Evolutionary conservation across 768 basidiomycete genomes (phyloP), one percentile per base, ranked within the genome.

Genomic region (Saitozyma sp.): DNA sequence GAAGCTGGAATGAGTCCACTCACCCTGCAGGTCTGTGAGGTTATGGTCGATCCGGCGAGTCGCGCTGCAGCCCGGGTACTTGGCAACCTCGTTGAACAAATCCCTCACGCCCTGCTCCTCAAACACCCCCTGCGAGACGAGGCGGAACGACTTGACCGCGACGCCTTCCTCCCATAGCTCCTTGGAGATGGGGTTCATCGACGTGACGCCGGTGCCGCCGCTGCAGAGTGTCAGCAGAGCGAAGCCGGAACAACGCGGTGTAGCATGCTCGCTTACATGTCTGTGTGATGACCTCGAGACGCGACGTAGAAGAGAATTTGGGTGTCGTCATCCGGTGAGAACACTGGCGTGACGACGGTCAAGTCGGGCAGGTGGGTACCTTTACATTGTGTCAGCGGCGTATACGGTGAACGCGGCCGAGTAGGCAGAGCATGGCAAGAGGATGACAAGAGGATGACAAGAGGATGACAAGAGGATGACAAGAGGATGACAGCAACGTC

Each of bases 41-140:
- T 74, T 74, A 58, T 78, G 70, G 49, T 71, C 67, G 45, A 78
- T 67, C 9, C 73, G 50, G 43, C 77, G 49, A 14, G 70, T 69
- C 3, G 70, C 74, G 10, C 63, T 64, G 53, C 70, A 74, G 52
- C 73, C 73, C 13, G 66, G 64, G 54, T 70, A 74, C 13, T 65
- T 51, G 0, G 62, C 72, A 0, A 71, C 69, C 16, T 68, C 62
- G 17, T 63, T 68, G 54, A 74, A 68, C 20, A 76, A 59, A 17
- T 64, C 55, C 1, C 50, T 29, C 5, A 76, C 66, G 20, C 60
- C 67, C 13, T 64, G 64, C 41, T 69, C 68, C 20, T 75, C 60
- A 60, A 70, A 73, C n/a, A 51, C 54, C 29, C 65, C 65, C 39
- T 65, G 63, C 39, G 64, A 62, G 37, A 76, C 72, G 37, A 76